A percentile compares a stretch with the other conserved stretches of the same genome.
phyloP scores from a whole-genome alignment of 2,329 filamentous ascomycete species.

The Trichoderma guizhouense region DNA sequence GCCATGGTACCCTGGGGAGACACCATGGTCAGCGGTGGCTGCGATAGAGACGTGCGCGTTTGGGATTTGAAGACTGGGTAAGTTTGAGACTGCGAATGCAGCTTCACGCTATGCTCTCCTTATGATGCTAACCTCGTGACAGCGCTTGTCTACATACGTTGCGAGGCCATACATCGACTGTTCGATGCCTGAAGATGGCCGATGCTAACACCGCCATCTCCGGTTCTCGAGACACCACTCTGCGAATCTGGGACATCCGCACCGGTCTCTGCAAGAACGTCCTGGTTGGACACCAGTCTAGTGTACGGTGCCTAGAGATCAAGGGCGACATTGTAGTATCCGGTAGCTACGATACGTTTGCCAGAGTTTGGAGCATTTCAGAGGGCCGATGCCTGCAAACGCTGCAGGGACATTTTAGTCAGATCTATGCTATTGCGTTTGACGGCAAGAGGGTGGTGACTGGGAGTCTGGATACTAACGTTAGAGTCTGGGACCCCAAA shows the following conservation, averaged over 20 bases:
- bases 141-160: slow-evolving; percentile 77
- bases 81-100: slow-evolving; percentile 28
- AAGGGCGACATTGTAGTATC: slow-evolving; percentile 97
- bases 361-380: slow-evolving; percentile 96
- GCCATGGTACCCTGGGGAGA: slow-evolving; percentile 99
- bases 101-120: neutral
- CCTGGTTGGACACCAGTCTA: slow-evolving; percentile 90
- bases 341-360: slow-evolving; percentile 95
- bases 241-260: slow-evolving; percentile 91
- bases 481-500: slow-evolving; percentile 91
- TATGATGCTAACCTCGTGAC: slow-evolving; percentile 22
- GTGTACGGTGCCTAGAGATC: slow-evolving; percentile 91
- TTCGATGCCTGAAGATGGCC: slow-evolving; percentile 96
- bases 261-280: slow-evolving; percentile 88
- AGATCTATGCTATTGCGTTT: slow-evolving; percentile 98
- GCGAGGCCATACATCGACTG: slow-evolving; percentile 92
- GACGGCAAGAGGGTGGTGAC: slow-evolving; percentile 92
- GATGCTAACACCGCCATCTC: slow-evolving; percentile 93
- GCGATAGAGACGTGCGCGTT: slow-evolving; percentile 92
- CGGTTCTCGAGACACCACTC: slow-evolving; percentile 88
- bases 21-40: slow-evolving; percentile 90
- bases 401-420: slow-evolving; percentile 90
- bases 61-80: slow-evolving; percentile 96
- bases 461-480: slow-evolving; percentile 92
- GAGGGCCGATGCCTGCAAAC: slow-evolving; percentile 90